These are phyloP conservation scores for Exidia glandulosa DNA, from an alignment of 768 basidiomycete species.

Conservation along the genomic window DNA sequence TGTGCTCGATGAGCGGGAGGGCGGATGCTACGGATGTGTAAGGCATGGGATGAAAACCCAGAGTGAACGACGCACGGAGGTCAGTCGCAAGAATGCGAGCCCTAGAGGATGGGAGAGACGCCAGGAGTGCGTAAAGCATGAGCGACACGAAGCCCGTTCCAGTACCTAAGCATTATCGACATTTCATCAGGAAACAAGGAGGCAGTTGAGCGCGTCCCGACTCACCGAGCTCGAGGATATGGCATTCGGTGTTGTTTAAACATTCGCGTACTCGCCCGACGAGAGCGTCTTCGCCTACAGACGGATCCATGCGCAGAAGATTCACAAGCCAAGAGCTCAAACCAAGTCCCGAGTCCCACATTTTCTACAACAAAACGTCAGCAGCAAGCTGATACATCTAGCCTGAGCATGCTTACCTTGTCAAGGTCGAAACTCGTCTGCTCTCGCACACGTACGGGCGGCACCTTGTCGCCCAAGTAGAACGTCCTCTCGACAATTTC, in stretches of 20 bases:
- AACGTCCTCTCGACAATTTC: slow-evolving; percentile 56
- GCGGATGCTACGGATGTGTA: slow-evolving; percentile 55
- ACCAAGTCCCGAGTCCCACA: slow-evolving; percentile 91
- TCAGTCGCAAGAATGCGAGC: slow-evolving; percentile 49
- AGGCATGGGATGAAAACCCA: neutral
- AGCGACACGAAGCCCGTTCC: slow-evolving; percentile 79
- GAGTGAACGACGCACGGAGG: slow-evolving; percentile 41
- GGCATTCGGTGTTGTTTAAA: slow-evolving; percentile 20
- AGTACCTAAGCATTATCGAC: slow-evolving; percentile 42
- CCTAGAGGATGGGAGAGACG: slow-evolving; percentile 7
- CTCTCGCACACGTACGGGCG: slow-evolving; percentile 47
- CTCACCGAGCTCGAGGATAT: slow-evolving; percentile 63
- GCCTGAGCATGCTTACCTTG: slow-evolving; percentile 42
- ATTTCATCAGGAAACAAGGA: neutral
- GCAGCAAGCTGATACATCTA: neutral
- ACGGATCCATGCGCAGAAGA: neutral
- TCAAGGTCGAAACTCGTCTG: slow-evolving; percentile 87
- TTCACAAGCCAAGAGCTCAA: slow-evolving; percentile 65
- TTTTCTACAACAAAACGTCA: slow-evolving; percentile 49
- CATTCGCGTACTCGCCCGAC: neutral
- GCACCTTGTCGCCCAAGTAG: slow-evolving; percentile 7
- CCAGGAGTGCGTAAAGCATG: slow-evolving; percentile 35
- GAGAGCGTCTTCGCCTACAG: neutral
- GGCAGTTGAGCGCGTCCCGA: neutral
- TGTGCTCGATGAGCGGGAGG: slow-evolving; percentile 64